These are phyloP conservation scores for Sporothrix humicola DNA, from an alignment of 2,329 filamentous ascomycete species.

Conservation along the genomic window DNA sequence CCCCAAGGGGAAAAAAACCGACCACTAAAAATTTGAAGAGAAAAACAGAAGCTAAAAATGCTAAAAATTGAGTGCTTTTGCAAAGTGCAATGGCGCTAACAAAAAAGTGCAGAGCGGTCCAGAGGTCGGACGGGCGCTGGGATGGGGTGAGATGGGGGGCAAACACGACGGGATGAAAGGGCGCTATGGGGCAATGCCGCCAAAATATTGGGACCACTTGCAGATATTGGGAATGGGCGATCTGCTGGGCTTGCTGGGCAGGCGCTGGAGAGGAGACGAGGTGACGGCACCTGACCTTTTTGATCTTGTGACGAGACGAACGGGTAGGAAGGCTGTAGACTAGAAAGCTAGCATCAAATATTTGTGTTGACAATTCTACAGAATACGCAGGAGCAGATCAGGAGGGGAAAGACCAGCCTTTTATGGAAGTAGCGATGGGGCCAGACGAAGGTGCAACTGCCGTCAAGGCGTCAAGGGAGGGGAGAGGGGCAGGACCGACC, in stretches of 20 bases:
- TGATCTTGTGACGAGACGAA: neutral
- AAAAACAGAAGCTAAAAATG: constrained; percentile 4
- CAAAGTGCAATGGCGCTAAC: neutral
- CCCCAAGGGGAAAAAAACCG: constrained; percentile 26
- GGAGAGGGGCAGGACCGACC: neutral
- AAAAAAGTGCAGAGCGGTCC: constrained; percentile 6
- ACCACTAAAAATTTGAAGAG: constrained; percentile 15
- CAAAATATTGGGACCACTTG: constrained; percentile 19
- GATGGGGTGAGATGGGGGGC: constrained; percentile 29
- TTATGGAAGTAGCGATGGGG: neutral
- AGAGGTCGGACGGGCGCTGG: constrained; percentile 10
- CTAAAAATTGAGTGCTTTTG: constrained; percentile 5
- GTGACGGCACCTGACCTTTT: constrained; percentile 17
- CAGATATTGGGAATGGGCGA: constrained; percentile 21
- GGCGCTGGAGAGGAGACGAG: neutral
- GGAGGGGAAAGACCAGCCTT: neutral
- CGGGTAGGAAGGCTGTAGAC: neutral
- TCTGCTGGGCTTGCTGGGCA: neutral
- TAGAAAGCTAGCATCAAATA: neutral
- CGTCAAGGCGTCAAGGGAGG: neutral
- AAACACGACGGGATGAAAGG: constrained; percentile 20
- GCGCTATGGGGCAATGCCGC: constrained; percentile 26
- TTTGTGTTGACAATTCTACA: neutral
- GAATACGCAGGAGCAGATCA: neutral
- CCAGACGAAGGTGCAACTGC: constrained; percentile 6